Conservation (phyloP, 2,329 filamentous ascomycete species). For the Botrytis cinerea region DNA sequence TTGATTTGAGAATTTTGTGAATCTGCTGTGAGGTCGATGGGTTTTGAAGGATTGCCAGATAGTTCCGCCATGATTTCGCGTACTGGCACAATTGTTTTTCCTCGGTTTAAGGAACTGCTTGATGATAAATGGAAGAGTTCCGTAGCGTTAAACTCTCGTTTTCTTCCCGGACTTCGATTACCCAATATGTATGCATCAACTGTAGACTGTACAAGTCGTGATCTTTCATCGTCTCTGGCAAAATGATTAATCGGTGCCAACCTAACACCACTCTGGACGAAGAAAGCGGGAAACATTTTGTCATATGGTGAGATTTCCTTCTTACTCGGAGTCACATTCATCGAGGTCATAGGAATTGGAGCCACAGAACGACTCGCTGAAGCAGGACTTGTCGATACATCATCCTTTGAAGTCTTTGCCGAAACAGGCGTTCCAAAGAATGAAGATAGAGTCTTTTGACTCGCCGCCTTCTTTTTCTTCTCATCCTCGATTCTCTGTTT, state of each 20-base stretch:
- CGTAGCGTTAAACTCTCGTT: slow-evolving; percentile 48
- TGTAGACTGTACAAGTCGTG: slow-evolving; percentile 51
- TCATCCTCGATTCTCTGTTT: slow-evolving; percentile 49
- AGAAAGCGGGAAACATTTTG: slow-evolving; percentile 78
- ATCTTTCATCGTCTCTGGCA: slow-evolving; percentile 58
- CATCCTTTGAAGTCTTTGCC: slow-evolving; percentile 27
- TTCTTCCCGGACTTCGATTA: slow-evolving; percentile 49
- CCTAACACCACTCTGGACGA: slow-evolving; percentile 70
- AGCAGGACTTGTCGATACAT: slow-evolving; percentile 35
- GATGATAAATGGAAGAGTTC: slow-evolving; percentile 50
- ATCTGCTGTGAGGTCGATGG: slow-evolving; percentile 41
- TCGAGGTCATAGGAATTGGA: slow-evolving; percentile 19
- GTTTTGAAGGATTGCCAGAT: slow-evolving; percentile 32
- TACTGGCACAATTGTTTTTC: slow-evolving; percentile 40
- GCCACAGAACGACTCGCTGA: slow-evolving; percentile 29
- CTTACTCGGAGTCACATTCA: slow-evolving; percentile 39
- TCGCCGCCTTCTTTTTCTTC: slow-evolving; percentile 50
- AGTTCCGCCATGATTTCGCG: slow-evolving; percentile 40
- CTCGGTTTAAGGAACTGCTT: slow-evolving; percentile 45
- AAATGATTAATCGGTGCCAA: slow-evolving; percentile 61
- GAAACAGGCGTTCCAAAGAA: slow-evolving; percentile 33
- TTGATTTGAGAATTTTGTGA: slow-evolving; percentile 40
- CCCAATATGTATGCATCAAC: slow-evolving; percentile 56
- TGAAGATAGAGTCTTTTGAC: slow-evolving; percentile 45
- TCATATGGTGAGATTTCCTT: slow-evolving; percentile 47